Evolutionary conservation across 225 moss, liverwort and hornwort species (phyloP).

Genomic region (Thuidium tamariscinum): DNA sequence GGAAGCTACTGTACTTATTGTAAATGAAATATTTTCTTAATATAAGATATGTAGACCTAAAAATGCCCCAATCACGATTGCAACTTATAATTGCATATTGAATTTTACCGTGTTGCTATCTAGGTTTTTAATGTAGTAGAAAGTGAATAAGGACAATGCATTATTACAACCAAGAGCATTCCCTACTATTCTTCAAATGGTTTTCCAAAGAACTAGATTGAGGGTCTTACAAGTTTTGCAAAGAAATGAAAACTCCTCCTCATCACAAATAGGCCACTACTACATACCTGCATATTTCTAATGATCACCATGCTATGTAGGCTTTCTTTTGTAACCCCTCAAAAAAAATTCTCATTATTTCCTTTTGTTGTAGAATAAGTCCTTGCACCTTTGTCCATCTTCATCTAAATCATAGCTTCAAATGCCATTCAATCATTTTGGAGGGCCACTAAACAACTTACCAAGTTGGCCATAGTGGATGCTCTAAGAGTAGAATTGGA

Average conservation of each 20-base stretch:
- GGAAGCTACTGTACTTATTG: no score
- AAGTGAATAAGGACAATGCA: no score
- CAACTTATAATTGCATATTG: no score
- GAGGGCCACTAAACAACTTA: background rate
- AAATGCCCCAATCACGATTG: no score
- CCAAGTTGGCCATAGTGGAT: background rate
- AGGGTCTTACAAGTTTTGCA: background rate
- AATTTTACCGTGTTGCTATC: no score
- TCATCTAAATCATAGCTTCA: no score
- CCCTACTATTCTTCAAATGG: background rate
- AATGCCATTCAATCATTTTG: no score
- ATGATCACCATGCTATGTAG: background rate
- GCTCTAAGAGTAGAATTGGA: background rate
- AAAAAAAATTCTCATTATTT: background rate
- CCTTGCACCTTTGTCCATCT: no score
- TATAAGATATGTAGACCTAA: no score
- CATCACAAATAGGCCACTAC: background rate
- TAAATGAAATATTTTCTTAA: background rate
- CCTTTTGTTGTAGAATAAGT: background rate
- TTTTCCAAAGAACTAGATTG: fast-evolving
- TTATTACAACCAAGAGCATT: background rate
- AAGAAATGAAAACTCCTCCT: background rate
- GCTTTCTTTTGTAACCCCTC: background rate
- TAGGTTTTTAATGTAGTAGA: no score
- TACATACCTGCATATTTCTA: fast-evolving